A percentile compares a stretch with the other conserved stretches of the same genome.
phyloP scores from a whole-genome alignment of 2,329 filamentous ascomycete genomes.

The Fusarium pseudocircinatum region DNA sequence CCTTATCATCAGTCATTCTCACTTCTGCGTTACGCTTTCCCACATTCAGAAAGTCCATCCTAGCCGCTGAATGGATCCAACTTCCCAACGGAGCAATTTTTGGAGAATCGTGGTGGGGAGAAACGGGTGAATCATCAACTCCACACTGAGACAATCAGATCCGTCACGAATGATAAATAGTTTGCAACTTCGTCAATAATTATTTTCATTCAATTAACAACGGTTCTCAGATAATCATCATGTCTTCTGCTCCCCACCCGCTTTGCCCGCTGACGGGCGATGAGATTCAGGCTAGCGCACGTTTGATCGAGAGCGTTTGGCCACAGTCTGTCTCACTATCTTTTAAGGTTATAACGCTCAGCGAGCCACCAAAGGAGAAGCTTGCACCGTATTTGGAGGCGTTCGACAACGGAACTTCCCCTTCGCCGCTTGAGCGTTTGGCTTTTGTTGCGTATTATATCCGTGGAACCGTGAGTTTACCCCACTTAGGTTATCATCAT shows the following conservation, averaged over 20 bases:
- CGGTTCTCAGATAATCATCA: fast-evolving
- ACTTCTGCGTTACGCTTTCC: background rate
- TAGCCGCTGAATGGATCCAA: background rate
- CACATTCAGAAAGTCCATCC: background rate
- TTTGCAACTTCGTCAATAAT: background rate
- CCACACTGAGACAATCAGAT: background rate
- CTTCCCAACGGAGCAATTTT: constrained; percentile 16
- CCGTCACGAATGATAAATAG: constrained; percentile 7
- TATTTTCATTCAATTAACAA: background rate
- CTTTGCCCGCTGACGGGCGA: constrained; percentile 26
- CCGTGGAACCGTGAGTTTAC: constrained; percentile 13
- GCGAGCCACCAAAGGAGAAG: constrained; percentile 27
- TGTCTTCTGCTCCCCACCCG: constrained; percentile 13
- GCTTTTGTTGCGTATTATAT: constrained; percentile 34
- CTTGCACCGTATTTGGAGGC: constrained; percentile 25
- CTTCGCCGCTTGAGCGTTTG: constrained; percentile 14
- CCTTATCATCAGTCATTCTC: background rate
- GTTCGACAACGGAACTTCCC: background rate
- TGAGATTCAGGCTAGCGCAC: constrained; percentile 29
- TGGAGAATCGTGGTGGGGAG: constrained; percentile 13
- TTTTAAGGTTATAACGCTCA: constrained; percentile 36
- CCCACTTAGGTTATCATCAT: background rate
- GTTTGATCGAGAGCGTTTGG: constrained; percentile 22
- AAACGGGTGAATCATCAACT: background rate
- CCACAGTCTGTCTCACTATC: constrained; percentile 22